Percentiles rank a stretch among this genome's conserved stretches.
Conservation (phyloP, 257 asterid genomes). For the Nicotiana undulata region DNA sequence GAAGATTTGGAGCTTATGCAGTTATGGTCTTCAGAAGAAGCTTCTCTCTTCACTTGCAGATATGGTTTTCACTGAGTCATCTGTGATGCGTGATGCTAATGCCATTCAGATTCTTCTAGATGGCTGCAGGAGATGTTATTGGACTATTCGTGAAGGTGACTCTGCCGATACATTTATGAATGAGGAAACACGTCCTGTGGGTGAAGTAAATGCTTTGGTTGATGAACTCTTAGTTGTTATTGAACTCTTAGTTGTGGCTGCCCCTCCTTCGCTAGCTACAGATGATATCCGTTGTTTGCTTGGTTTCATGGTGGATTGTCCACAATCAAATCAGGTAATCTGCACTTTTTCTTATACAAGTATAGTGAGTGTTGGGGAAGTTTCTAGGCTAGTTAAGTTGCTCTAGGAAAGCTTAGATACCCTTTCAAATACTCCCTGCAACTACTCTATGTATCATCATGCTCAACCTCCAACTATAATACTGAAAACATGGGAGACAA, state of each 20-base stretch:
- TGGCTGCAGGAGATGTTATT: constrained; percentile 95
- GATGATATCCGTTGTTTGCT: constrained; percentile 85
- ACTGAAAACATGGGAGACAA: no score
- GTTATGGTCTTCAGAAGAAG: constrained; percentile 95
- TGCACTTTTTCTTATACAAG: neutral
- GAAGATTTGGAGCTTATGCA: constrained; percentile 93
- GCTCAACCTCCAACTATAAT: no score
- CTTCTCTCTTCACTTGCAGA: constrained; percentile 96
- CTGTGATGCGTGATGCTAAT: constrained; percentile 96
- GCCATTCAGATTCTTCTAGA: constrained; percentile 96
- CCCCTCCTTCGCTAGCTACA: constrained; percentile 72
- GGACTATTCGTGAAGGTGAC: constrained; percentile 81
- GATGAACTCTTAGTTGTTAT: constrained; percentile 96
- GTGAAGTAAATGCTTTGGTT: constrained; percentile 97
- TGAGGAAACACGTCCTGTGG: constrained; percentile 59
- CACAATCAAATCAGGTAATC: constrained; percentile 93
- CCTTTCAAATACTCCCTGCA: no score
- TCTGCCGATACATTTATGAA: constrained; percentile 58
- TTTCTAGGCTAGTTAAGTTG: neutral
- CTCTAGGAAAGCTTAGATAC: neutral
- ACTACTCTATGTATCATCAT: no score
- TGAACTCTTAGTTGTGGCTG: constrained; percentile 85
- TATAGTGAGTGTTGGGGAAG: constrained; percentile 8
- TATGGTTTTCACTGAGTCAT: constrained; percentile 89
- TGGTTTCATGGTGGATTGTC: constrained; percentile 96